Conservation (phyloP, 139 green algal genomes). For the Chlamydomonas schloesseri region DNA sequence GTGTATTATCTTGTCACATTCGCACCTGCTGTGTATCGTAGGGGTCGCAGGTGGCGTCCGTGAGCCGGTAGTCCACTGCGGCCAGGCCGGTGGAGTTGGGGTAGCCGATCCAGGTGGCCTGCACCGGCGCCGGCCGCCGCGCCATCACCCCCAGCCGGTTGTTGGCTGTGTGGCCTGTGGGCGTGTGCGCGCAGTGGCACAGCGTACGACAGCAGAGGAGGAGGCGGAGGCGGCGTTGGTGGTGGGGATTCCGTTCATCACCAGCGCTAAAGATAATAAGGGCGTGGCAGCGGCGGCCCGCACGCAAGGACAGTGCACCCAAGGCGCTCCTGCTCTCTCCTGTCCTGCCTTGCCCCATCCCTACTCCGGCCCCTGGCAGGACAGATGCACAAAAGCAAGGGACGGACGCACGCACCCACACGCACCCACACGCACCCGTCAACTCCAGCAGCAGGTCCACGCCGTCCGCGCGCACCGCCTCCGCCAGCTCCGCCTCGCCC, state of each 20-base stretch:
- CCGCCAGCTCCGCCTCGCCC: conserved; percentile 75
- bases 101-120: conserved; percentile 98
- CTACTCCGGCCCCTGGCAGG: too few species aligned
- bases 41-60: conserved; percentile 86
- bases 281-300: too few species aligned
- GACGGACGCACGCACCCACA: too few species aligned
- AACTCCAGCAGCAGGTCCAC: conserved; percentile 98
- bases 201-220: not conserved
- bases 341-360: too few species aligned
- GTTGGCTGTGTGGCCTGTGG: conserved; percentile 93
- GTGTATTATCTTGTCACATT: too few species aligned
- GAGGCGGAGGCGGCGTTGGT: too few species aligned
- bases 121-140: conserved; percentile 85
- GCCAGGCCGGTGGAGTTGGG: conserved; percentile 95
- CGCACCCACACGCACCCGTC: conserved; percentile 66
- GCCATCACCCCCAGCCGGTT: conserved; percentile 94
- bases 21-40: conserved; percentile 77
- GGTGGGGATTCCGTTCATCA: too few species aligned
- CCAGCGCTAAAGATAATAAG: too few species aligned
- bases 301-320: too few species aligned
- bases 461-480: conserved; percentile 75
- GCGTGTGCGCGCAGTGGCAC: not conserved
- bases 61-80: conserved; percentile 93
- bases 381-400: too few species aligned
- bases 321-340: too few species aligned